phyloP scores from a whole-genome alignment of 202 grass and related monocot genomes.

The Zoysia matrella region DNA sequence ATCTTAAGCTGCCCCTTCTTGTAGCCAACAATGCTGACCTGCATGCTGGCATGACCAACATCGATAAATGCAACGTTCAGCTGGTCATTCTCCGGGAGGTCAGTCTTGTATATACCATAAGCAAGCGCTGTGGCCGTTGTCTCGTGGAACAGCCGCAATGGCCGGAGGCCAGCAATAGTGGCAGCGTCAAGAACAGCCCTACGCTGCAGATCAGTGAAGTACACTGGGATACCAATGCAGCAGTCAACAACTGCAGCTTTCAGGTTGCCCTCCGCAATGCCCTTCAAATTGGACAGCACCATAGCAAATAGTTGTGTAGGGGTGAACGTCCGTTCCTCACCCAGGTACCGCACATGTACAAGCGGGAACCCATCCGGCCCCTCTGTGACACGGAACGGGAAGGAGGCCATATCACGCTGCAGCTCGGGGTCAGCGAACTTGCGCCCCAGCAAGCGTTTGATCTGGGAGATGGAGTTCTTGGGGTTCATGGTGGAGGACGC shows the following conservation, averaged over 20 bases:
- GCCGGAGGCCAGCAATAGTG: no score
- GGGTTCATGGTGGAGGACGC: constrained; percentile 88
- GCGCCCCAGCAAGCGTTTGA: constrained; percentile 76
- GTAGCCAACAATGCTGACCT: constrained; percentile 77
- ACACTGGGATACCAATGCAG: no score
- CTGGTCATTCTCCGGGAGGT: constrained; percentile 75
- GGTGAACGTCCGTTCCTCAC: constrained; percentile 66
- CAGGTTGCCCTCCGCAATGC: no score
- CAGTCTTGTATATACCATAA: constrained; percentile 92
- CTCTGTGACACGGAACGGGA: background rate
- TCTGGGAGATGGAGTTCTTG: constrained; percentile 96
- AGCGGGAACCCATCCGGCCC: no score
- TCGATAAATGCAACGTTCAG: constrained; percentile 88
- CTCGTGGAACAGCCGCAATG: constrained; percentile 82
- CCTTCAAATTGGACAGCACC: constrained; percentile 60
- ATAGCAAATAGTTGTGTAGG: constrained; percentile 83
- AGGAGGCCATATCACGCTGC: constrained; percentile 58
- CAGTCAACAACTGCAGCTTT: no score
- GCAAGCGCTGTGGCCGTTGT: constrained; percentile 86
- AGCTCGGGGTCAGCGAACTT: constrained; percentile 76
- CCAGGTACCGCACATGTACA: constrained; percentile 41
- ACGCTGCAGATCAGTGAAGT: no score
- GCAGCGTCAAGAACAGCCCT: no score
- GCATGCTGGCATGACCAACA: constrained; percentile 87
- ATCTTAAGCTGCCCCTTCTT: constrained; percentile 89